Evolutionary conservation across 176 grass and related monocot species (phyloP), one percentile per base, ranked within the genome.

Genomic region (Bolboschoenus planiculmis): DNA sequence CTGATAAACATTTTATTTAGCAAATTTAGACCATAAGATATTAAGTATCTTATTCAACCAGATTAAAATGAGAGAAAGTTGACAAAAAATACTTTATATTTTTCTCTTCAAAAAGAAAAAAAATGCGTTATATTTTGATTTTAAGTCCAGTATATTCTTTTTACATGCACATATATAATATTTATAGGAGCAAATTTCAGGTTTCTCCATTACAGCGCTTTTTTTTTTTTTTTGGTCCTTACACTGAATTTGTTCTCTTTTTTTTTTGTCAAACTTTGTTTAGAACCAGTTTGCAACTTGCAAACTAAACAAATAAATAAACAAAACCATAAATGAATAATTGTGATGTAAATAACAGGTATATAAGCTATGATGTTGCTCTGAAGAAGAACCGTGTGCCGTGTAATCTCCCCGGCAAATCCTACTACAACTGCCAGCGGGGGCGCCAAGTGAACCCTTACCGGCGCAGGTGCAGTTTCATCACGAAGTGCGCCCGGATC

Each of bases 331-430:
- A 35, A 36, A 67, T 13, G 33, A 67, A 68, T 68, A n/a, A 68
- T 10, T 68, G 15, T 21, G 7, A 40, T 68, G 29, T 39, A 56
- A 16, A 13, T 18, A 53, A 36, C 74, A 66, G 79, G 82, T 93
- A 81, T 87, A 85, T 97, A 67, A 91, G 94, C 86, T 94, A 94
- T 85, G 87, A 77, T 1, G n/a, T n/a, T n/a, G 86, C 87, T 55
- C 86, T 97, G 62, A 71, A 63, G 7, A 85, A 78, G 6, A 65
- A 97, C 78, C 81, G 80, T 73, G 81, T 97, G 7, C 95, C 92
- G 4, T 97, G 95, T 70, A 89, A 83, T 88, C 82, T 72, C 66
- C 85, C 88, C 26, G 95, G 92, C 0, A 7, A 51, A 3, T 91
- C 90, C 6, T 97, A 97, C 90, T 86, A 40, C 81, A 91, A 94